phyloP scores from a whole-genome alignment of 2,329 filamentous ascomycete genomes.

The Phialophora tarda region DNA sequence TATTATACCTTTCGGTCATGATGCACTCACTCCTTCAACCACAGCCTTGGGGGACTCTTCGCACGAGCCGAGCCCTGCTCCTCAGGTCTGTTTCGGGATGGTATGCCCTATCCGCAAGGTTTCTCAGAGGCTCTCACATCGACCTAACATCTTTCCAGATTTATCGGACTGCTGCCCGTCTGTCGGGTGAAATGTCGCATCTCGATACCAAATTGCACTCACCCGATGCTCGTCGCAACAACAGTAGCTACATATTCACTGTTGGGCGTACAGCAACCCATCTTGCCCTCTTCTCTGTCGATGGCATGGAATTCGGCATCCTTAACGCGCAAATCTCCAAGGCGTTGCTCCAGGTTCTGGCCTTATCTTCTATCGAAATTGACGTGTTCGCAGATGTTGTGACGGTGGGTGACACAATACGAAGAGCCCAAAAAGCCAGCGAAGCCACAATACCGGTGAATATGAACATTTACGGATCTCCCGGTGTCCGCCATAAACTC shows the following conservation, averaged over 20 bases:
- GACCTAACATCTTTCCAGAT: background rate
- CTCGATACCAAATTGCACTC: conserved; percentile 3
- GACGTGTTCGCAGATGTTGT: conserved; percentile 11
- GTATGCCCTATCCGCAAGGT: background rate
- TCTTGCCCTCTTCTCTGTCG: background rate
- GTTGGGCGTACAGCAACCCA: background rate
- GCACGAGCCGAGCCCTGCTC: background rate
- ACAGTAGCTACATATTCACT: background rate
- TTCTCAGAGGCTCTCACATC: background rate
- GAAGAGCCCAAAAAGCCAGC: conserved; percentile 19
- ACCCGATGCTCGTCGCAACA: background rate
- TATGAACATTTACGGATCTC: conserved; percentile 32
- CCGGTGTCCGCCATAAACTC: background rate
- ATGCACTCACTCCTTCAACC: background rate
- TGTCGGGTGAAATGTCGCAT: conserved; percentile 1
- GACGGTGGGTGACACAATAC: conserved; percentile 5
- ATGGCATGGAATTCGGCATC: conserved; percentile 4
- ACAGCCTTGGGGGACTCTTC: background rate
- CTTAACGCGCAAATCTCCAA: conserved; percentile 7
- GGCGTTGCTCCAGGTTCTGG: background rate
- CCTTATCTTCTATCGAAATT: conserved; percentile 3
- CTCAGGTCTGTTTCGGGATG: conserved; percentile 3
- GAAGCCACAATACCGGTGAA: conserved; percentile 29
- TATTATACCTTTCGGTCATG: background rate
- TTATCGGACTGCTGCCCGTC: conserved; percentile 4